Evolutionary conservation across 345 rosid genomes (phyloP).

Genomic region (Acer campestre): DNA sequence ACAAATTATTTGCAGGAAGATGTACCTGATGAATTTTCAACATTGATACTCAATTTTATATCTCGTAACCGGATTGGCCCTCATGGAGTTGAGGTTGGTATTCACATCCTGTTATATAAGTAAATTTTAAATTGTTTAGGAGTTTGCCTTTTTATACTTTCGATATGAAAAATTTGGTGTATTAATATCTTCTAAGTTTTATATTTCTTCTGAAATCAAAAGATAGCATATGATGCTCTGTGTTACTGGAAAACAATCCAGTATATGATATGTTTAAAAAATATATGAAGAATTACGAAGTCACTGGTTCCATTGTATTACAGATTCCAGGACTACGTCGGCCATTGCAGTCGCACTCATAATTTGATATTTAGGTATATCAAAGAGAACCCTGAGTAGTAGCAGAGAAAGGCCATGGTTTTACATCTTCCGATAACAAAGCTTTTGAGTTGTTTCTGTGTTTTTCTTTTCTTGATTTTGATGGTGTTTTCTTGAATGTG

Average conservation of each 20-base stretch:
- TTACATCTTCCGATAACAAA: background rate
- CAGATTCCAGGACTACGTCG: conserved; percentile 59
- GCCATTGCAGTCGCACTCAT: conserved; percentile 18
- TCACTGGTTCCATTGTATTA: conserved; percentile 14
- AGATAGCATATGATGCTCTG: background rate
- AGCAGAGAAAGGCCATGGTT: background rate
- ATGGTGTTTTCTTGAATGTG: too few relatives aligned
- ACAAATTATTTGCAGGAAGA: conserved; percentile 65
- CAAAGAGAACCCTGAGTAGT: background rate
- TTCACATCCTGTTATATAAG: background rate
- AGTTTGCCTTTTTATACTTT: background rate
- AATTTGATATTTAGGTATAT: background rate
- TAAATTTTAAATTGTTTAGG: background rate
- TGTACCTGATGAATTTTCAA: conserved; percentile 87
- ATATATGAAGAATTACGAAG: background rate
- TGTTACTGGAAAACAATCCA: background rate
- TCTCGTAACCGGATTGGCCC: conserved; percentile 85
- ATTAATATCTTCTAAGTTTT: background rate
- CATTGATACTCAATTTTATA: conserved; percentile 61
- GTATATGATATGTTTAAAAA: background rate
- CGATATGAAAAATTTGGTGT: background rate
- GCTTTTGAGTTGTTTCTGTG: background rate
- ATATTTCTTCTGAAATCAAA: background rate
- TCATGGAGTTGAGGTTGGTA: conserved; percentile 77
- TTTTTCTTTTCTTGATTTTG: background rate